phyloP scores from a whole-genome alignment of 2,329 filamentous ascomycete species.

The Beauveria sp. region DNA sequence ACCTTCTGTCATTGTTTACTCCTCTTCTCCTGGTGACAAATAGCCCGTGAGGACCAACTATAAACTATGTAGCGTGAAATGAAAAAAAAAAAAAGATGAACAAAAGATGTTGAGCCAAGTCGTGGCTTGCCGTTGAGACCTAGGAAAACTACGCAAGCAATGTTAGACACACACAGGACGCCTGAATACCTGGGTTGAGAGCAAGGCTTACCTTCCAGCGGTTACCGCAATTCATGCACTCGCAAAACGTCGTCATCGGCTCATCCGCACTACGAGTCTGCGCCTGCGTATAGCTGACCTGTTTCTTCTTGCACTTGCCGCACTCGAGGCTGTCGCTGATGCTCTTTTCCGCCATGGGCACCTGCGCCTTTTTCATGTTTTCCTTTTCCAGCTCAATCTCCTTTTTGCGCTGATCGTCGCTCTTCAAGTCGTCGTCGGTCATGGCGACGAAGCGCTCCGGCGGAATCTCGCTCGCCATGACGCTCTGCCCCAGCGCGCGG shows the following conservation, averaged over 20 bases:
- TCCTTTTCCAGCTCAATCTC: slow-evolving; percentile 75
- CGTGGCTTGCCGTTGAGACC: not conserved
- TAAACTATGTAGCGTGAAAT: not conserved
- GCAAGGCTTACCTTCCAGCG: slow-evolving; percentile 58
- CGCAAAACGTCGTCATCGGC: slow-evolving; percentile 74
- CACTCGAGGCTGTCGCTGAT: slow-evolving; percentile 84
- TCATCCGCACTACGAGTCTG: slow-evolving; percentile 95
- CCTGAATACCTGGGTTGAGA: not conserved
- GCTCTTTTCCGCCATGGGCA: slow-evolving; percentile 83
- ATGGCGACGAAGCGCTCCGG: slow-evolving; percentile 74
- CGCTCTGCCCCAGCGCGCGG: slow-evolving; percentile 63
- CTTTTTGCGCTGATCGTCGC: slow-evolving; percentile 67
- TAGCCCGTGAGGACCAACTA: not conserved
- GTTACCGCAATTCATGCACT: slow-evolving; percentile 62
- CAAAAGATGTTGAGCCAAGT: not conserved
- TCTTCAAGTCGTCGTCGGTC: slow-evolving; percentile 87
- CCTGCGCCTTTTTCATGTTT: slow-evolving; percentile 97
- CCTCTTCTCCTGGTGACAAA: not conserved
- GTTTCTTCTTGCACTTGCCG: slow-evolving; percentile 85
- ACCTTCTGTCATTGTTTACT: slow-evolving; percentile 7
- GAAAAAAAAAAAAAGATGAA: slow-evolving; percentile 13
- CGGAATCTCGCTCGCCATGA: slow-evolving; percentile 66
- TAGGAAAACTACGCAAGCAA: slow-evolving; percentile 1
- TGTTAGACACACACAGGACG: not conserved
- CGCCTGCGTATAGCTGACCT: slow-evolving; percentile 92